Evolutionary conservation across 2,329 filamentous ascomycete species (phyloP), one percentile per base, ranked within the genome.

Genomic region (Exophiala dermatitidis): DNA sequence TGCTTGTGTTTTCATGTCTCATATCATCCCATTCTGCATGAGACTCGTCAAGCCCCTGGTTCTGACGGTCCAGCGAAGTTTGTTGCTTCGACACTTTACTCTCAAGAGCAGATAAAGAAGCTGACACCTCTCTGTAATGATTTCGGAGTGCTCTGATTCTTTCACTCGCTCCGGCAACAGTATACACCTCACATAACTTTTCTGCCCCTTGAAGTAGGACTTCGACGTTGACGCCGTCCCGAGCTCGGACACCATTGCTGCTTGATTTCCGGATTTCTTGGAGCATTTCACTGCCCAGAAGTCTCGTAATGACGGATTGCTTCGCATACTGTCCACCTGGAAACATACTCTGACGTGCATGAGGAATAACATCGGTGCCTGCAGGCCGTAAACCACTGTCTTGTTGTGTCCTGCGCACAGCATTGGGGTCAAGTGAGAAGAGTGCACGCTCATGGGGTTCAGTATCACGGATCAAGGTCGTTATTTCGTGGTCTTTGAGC

Each of bases 381-480:
- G 46, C 8, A 26, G n/a, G 12, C 30, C 49, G 40, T 3, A 36
- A 10, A 5, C 47, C 38, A 32, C 47, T 45, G 9, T 43, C 33
- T 12, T 44, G 46, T 34, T 41, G 45, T 33, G 28, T 48, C 62
- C 67, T 76, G 68, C 66, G 78, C 2, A 77, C 76, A 3, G 73
- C 77, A 0, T 86, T 81, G 0, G 87, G 83, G 1, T 91, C 90
- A 0, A 95, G 84, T 36, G 91, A 94, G 74, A 97, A 98, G 12
- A 98, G 82, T 4, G 91, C 91, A 65, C 90, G 86, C 70, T 98
- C 93, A 72, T 97, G 91, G 26, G 86, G 74, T 71, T 98, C 93
- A 2, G 91, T 96, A 69, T 98, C 93, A 56, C 93, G 87, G 65
- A 98, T 96, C 45, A 98, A 76, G 8, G 88, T 82, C 3, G 93